Percentiles rank a stretch among this genome's conserved stretches.
These are phyloP conservation scores for Solanum okadae DNA, from an alignment of 257 asterid genomes.

Conservation along the genomic window DNA sequence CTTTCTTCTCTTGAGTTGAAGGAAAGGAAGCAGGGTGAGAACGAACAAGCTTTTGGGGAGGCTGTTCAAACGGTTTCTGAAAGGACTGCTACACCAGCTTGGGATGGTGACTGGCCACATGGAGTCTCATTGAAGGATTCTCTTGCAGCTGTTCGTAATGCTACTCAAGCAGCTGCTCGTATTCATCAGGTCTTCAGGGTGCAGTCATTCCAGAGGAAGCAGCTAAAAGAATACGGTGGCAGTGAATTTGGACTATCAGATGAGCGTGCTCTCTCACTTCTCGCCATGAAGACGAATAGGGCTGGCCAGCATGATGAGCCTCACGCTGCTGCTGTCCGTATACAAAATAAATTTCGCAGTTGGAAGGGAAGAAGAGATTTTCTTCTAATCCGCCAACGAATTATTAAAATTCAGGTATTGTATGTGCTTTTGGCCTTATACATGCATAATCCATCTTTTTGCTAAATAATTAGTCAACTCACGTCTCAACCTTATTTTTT, in stretches of 20 bases:
- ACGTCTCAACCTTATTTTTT: background rate
- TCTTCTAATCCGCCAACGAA: constrained; percentile 55
- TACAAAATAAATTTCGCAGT: constrained; percentile 86
- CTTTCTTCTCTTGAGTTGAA: constrained; percentile 48
- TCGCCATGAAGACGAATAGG: constrained; percentile 49
- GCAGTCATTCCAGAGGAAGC: constrained; percentile 90
- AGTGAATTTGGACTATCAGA: constrained; percentile 54
- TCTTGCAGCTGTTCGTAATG: constrained; percentile 86
- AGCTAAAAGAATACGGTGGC: constrained; percentile 43
- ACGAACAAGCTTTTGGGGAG: constrained; percentile 15
- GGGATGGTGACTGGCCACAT: constrained; percentile 48
- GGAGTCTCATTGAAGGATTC: constrained; percentile 78
- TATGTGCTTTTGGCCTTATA: background rate
- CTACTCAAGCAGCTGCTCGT: constrained; percentile 96
- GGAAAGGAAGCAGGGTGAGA: constrained; percentile 29
- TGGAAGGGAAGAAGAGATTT: constrained; percentile 88
- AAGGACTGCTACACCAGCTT: constrained; percentile 52
- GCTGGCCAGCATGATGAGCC: constrained; percentile 48
- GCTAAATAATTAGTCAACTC: background rate
- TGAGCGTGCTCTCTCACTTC: constrained; percentile 59
- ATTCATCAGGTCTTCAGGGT: constrained; percentile 77
- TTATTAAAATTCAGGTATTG: constrained; percentile 78
- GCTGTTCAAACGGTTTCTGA: constrained; percentile 63
- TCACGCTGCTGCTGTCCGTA: constrained; percentile 71
- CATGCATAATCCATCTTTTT: background rate